phyloP scores from a whole-genome alignment of 495 filamentous ascomycete species.

The Hypomontagnella monticulosa region DNA sequence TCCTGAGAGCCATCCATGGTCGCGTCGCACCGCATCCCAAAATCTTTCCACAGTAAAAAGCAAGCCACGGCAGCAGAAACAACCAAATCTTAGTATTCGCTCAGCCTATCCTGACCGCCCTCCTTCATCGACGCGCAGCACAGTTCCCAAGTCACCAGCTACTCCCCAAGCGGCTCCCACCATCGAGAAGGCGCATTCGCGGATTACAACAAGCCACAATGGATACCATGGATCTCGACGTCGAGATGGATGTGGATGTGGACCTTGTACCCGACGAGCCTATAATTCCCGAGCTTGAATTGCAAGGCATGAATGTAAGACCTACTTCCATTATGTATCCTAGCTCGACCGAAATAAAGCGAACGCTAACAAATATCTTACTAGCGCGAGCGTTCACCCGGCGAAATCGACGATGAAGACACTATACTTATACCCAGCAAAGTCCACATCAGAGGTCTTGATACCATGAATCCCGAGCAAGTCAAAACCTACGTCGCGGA shows the following conservation, averaged over 20 bases:
- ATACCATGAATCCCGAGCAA: slow-evolving; percentile 79
- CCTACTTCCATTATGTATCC: slow-evolving; percentile 21
- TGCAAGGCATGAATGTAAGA: slow-evolving; percentile 47
- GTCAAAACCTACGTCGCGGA: slow-evolving; percentile 75
- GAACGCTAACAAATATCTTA: slow-evolving; percentile 26
- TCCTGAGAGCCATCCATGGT: not conserved
- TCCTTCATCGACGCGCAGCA: not conserved
- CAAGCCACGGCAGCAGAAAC: not conserved
- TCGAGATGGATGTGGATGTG: slow-evolving; percentile 74
- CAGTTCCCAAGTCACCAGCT: not conserved
- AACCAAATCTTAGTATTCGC: no score
- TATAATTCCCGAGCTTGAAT: slow-evolving; percentile 55
- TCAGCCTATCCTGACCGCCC: not conserved
- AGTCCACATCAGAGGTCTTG: slow-evolving; percentile 83
- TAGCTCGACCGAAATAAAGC: not conserved
- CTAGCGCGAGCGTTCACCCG: slow-evolving; percentile 50
- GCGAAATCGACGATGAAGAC: slow-evolving; percentile 43
- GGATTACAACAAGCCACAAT: slow-evolving; percentile 21
- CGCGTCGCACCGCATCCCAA: not conserved
- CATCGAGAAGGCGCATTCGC: slow-evolving; percentile 3
- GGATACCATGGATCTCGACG: slow-evolving; percentile 77
- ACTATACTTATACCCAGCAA: slow-evolving; percentile 63
- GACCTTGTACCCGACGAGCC: slow-evolving; percentile 58
- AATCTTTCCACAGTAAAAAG: not conserved
- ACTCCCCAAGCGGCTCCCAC: not conserved